phyloP scores from a whole-genome alignment of 768 basidiomycete species.

The Cystobasidium onofrii region DNA sequence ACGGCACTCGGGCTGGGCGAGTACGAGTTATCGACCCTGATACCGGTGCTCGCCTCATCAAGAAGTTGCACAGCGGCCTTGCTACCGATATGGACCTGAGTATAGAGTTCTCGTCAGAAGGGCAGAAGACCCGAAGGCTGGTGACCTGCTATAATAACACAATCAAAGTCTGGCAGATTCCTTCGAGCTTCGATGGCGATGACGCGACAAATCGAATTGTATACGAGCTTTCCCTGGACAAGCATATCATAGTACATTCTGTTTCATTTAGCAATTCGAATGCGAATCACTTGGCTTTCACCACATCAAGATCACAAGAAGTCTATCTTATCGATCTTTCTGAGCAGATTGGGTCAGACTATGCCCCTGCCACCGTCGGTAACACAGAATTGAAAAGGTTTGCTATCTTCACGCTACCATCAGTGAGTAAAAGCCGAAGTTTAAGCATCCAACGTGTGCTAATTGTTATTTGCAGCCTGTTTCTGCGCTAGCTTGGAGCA shows the following conservation, averaged over 20 bases:
- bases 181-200: slow-evolving; percentile 1
- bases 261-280: background rate
- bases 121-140: background rate
- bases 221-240: background rate
- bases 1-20: slow-evolving; percentile 3
- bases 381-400: background rate
- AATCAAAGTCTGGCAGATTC: slow-evolving; percentile 15
- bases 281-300: background rate
- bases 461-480: background rate
- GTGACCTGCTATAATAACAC: background rate
- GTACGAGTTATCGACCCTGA: slow-evolving; percentile 15
- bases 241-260: background rate
- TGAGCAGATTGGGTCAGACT: background rate
- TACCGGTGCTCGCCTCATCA: slow-evolving; percentile 13
- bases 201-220: background rate
- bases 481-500: background rate
- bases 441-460: background rate
- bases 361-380: background rate
- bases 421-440: background rate
- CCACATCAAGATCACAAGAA: background rate
- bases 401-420: background rate
- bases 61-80: slow-evolving; percentile 6
- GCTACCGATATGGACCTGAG: slow-evolving; percentile 3
- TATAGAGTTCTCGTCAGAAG: background rate
- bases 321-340: background rate